Evolutionary conservation across 1,139 yeast genomes (phyloP), one percentile per base, ranked within the genome.

Genomic region (Scheffersomyces cryptocercus): DNA sequence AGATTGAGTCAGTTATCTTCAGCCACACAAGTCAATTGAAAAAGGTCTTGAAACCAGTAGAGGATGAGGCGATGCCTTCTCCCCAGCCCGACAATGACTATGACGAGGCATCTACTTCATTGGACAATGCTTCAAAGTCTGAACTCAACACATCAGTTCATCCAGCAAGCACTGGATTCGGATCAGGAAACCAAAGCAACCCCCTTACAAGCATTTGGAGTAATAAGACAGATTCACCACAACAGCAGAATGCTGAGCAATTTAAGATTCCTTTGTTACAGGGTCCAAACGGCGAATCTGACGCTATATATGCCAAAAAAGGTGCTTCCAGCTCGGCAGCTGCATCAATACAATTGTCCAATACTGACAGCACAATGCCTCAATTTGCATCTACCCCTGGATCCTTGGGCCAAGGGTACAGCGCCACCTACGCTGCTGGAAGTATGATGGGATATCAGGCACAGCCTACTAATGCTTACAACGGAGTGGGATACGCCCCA

Each of bases 1-100:
- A 68, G 33, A 65, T 68, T 30, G 69, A 67, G 47, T 56, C 64
- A 5, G 58, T 59, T 16, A 68, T 68, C 34, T 50, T 59, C 9
- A 56, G 49, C 34, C 73, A 68, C 44, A 56, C 68, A 8, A 58
- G 52, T 35, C 54, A 56, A 33, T 50, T 64, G 41, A 56, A 52
- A 15, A 41, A 31, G 8, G 26, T 20, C 26, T 5, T 20, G 7
- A 20, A 20, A 8, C 26, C 26, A 20, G 26, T 6, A 20, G 26
- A 20, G 26, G 26, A 20, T 20, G 26, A 20, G 7, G 26, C 26
- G 8, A 20, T 20, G 26, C 26, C 26, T 5, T 20, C 26, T 5
- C 26, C 26, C 43, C 13, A 40, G 36, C 29, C 29, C 46, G 40
- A 14, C 37, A 46, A 35, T n/a, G 36, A 37, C n/a, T 31, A 12